Base-by-base conservation (phyloP, 2,329 filamentous ascomycete genomes). In the Nothopassalora personata region DNA sequence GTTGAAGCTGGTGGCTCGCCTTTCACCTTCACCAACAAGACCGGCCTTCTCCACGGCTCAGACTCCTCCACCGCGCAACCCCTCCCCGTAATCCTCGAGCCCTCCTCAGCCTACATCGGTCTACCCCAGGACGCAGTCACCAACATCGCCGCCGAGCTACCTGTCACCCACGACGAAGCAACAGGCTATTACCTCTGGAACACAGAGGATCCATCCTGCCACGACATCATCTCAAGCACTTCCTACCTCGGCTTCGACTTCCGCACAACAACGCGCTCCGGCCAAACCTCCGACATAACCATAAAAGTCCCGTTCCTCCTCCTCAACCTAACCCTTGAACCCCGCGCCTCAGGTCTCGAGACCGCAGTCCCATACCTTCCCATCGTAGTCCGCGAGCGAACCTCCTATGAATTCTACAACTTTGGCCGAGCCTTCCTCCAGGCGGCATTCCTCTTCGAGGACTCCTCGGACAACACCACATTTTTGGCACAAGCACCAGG, bases 341-440 rank as follows among this genome's bases (percentile, higher is more conserved):
- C 34, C 33, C 67, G 15, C 19, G 49, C 49, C 11, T 51, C 49
- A 9, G 49, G 28, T 7, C 30, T 34, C 10, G n/a, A 34, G 3
- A 15, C 10, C 27, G 10, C 49, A 15, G 49, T 51, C 10, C 49
- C 3, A 9, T 51, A 51, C n/a, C 49, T 51, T 13, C 49, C 49
- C 27, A 51, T 51, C n/a, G 28, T 51, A 10, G 49, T 51, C 30
- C 27, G 49, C 4, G 30, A 31, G n/a, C 28, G 49, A 5, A 51
- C 23, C 5, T 28, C 27, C 10, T 51, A 51, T 28, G 28, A 51
- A 9, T 34, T 51, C 8, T 74, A 73, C 58, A 67, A 66, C 5
- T 71, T 80, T 2, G 78, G 78, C 0, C 73, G 77, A 19, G 76
- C 76, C 0, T 79, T 79, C 58, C 68, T 80, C 1, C 78, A 80